phyloP scores from a whole-genome alignment of 805 yeast species.

The Clavispora carvajalis region DNA sequence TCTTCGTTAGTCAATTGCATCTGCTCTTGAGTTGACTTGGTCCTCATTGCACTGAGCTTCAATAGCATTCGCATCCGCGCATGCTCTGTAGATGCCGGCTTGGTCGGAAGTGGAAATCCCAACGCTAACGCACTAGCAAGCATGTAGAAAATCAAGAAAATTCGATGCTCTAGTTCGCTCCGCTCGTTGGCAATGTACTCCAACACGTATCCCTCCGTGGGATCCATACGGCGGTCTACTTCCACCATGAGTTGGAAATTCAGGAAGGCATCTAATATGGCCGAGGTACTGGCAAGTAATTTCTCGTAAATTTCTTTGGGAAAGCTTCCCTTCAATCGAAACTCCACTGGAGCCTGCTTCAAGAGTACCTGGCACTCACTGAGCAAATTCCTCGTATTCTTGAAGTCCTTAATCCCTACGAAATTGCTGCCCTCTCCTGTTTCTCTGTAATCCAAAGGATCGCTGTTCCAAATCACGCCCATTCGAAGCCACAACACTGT shows the following conservation, averaged over 20 bases:
- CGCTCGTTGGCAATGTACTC: conserved; percentile 52
- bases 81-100: conserved; percentile 72
- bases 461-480: conserved; percentile 78
- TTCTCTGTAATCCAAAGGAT: conserved; percentile 51
- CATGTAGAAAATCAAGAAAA: conserved; percentile 74
- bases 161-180: conserved; percentile 63
- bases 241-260: conserved; percentile 65
- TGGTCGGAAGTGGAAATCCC: conserved; percentile 72
- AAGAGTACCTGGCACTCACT: conserved; percentile 54
- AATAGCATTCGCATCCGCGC: conserved; percentile 65
- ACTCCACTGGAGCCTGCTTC: conserved; percentile 70
- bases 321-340: conserved; percentile 69
- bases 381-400: conserved; percentile 50
- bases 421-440: conserved; percentile 13
- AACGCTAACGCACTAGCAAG: conserved; percentile 68
- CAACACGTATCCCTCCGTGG: conserved; percentile 53
- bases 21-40: conserved; percentile 15
- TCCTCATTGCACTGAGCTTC: conserved; percentile 57
- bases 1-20: conserved; percentile 55
- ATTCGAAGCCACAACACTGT: conserved; percentile 71
- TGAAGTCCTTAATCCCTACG: conserved; percentile 41
- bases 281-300: conserved; percentile 52
- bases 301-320: conserved; percentile 48
- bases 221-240: conserved; percentile 50
- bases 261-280: conserved; percentile 69